A percentile compares a stretch with the other conserved stretches of the same genome.
These are phyloP conservation scores for Aspergillus amoenus DNA, from an alignment of 2,329 filamentous ascomycete species.

Conservation along the genomic window DNA sequence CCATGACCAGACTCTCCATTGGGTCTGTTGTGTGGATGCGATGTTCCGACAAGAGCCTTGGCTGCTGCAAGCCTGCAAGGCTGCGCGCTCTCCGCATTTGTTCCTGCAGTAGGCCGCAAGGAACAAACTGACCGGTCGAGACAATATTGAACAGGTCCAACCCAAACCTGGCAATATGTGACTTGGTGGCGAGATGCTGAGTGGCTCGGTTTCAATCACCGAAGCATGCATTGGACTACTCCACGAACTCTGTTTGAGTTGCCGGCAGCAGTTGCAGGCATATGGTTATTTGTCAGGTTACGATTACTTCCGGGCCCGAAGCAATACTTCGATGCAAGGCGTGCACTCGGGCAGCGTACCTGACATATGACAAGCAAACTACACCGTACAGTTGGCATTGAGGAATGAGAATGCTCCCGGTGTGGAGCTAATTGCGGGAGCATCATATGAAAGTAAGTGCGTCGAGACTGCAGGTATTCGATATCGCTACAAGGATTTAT, in stretches of 20 bases:
- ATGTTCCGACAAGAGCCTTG: constrained; percentile 11
- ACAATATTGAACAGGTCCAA: constrained; percentile 20
- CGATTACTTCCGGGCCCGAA: background rate
- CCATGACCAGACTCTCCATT: constrained; percentile 9
- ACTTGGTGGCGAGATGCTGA: background rate
- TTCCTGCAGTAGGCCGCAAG: constrained; percentile 39
- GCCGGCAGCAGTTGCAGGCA: background rate
- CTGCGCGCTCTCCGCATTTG: constrained; percentile 28
- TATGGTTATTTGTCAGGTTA: background rate
- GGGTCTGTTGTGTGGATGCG: constrained; percentile 1
- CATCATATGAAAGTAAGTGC: constrained; percentile 8
- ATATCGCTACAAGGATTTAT: constrained; percentile 1
- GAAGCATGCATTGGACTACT: background rate
- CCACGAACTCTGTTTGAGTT: background rate
- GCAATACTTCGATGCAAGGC: background rate
- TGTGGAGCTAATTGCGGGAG: background rate
- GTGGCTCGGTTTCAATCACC: background rate
- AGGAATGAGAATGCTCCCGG: background rate
- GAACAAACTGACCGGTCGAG: constrained; percentile 23
- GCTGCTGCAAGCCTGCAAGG: constrained; percentile 18
- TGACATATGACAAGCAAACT: constrained; percentile 17
- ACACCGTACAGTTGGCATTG: background rate
- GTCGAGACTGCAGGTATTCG: background rate
- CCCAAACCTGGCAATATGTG: constrained; percentile 2
- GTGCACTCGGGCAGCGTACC: constrained; percentile 4